These are phyloP conservation scores for Dictyostelium purpureum DNA, from an alignment of 78 protist genomes.

Conservation along the genomic window DNA sequence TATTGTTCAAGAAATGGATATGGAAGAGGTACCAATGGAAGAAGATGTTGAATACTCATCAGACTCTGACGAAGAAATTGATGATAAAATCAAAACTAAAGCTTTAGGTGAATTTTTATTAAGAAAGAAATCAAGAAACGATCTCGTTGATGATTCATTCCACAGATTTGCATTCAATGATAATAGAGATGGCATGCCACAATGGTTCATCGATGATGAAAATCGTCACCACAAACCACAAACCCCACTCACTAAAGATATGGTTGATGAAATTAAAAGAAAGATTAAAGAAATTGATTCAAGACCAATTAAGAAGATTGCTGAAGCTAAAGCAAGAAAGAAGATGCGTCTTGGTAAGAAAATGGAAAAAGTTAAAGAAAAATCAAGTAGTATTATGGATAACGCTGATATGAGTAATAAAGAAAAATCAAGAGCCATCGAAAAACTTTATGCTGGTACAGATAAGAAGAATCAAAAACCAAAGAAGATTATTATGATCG, in stretches of 20 bases:
- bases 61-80: conserved; percentile 7
- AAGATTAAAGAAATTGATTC: conserved; percentile 84
- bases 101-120: conserved; percentile 87
- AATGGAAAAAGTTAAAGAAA: conserved; percentile 74
- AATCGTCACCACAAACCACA: conserved; percentile 28
- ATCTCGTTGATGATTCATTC: conserved; percentile 87
- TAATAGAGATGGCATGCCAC: conserved; percentile 85
- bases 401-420: conserved; percentile 74
- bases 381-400: conserved; percentile 29
- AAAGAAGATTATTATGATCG: conserved; percentile 35
- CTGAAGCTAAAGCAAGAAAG: conserved; percentile 96
- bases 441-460: conserved; percentile 35
- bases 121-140: conserved; percentile 59
- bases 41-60: conserved; percentile 64
- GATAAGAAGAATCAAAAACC: conserved; percentile 1
- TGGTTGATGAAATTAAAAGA: conserved; percentile 81
- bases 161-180: conserved; percentile 89
- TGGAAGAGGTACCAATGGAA: conserved; percentile 47
- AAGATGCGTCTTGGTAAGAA: conserved; percentile 29
- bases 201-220: conserved; percentile 93
- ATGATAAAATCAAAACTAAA: conserved; percentile 44
- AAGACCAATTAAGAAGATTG: conserved; percentile 94
- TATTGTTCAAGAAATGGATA: not conserved
- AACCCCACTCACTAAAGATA: conserved; percentile 90
- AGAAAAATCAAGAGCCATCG: conserved; percentile 72